Conservation (phyloP, 2,329 filamentous ascomycete species). For the Sporothrix inflata region DNA sequence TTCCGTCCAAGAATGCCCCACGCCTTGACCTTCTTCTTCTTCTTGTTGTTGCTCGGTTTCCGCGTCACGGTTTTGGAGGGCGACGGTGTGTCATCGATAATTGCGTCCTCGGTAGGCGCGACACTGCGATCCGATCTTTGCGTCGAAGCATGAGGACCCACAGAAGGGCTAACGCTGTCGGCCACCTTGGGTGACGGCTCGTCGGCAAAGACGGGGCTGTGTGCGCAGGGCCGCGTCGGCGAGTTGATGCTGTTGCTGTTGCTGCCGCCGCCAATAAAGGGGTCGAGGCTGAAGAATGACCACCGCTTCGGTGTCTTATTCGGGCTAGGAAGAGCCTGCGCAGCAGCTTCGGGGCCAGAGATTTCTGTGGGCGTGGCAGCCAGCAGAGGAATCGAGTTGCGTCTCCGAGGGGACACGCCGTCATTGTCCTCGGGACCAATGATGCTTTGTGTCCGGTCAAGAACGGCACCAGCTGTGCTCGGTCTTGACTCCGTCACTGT, state of each 20-base stretch:
- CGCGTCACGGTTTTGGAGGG: slow-evolving; percentile 38
- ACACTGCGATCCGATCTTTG: neutral
- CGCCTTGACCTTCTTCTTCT: slow-evolving; percentile 79
- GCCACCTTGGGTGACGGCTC: slow-evolving; percentile 38
- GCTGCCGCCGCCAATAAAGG: slow-evolving; percentile 45
- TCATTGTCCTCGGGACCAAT: slow-evolving; percentile 40
- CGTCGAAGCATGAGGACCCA: neutral
- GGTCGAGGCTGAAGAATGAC: slow-evolving; percentile 66
- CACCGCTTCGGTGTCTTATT: slow-evolving; percentile 60
- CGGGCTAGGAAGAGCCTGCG: slow-evolving; percentile 50
- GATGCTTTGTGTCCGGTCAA: slow-evolving; percentile 55
- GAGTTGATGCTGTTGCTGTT: slow-evolving; percentile 44
- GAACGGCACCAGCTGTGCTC: slow-evolving; percentile 71
- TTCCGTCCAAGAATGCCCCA: slow-evolving; percentile 69
- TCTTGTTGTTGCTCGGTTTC: slow-evolving; percentile 45
- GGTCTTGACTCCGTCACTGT: slow-evolving; percentile 57
- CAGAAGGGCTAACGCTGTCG: neutral
- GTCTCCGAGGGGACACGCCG: slow-evolving; percentile 50
- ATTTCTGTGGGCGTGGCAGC: slow-evolving; percentile 46
- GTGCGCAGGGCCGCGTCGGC: slow-evolving; percentile 52
- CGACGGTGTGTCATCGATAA: slow-evolving; percentile 25
- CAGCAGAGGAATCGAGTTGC: slow-evolving; percentile 63
- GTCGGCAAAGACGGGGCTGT: slow-evolving; percentile 53
- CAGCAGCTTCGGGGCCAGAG: neutral
- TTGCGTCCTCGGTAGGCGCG: neutral